Percentiles rank a stretch among this genome's conserved stretches.
phyloP scores from a whole-genome alignment of 805 yeast genomes.

The Brettanomyces custersianus region DNA sequence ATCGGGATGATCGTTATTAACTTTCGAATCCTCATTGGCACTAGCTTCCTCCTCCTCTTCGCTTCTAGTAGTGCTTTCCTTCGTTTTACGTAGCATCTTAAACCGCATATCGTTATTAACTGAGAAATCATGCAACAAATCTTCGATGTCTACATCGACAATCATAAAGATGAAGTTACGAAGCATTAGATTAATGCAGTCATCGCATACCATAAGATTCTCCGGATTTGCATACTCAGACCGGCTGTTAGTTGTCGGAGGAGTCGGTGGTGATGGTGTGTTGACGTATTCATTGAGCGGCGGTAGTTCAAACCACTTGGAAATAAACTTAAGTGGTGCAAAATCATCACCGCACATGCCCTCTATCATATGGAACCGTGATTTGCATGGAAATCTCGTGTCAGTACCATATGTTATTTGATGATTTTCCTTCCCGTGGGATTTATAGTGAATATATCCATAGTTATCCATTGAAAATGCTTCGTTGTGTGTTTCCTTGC shows the following conservation, averaged over 20 bases:
- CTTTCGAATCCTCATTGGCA: too few relatives aligned
- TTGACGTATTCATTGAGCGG: constrained; percentile 26
- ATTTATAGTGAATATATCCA: constrained; percentile 18
- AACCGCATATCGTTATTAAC: constrained; percentile 5
- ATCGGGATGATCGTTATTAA: too few relatives aligned
- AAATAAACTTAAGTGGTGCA: constrained; percentile 18
- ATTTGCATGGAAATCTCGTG: constrained; percentile 22
- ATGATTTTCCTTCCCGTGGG: constrained; percentile 4
- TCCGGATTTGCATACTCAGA: too few relatives aligned
- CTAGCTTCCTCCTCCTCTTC: too few relatives aligned
- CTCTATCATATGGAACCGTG: constrained; percentile 20
- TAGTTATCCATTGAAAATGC: constrained; percentile 21
- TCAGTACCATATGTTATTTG: constrained; percentile 5
- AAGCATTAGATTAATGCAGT: constrained; percentile 16
- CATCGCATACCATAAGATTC: constrained; percentile 22
- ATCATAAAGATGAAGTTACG: constrained; percentile 23
- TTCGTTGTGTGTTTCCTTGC: constrained; percentile 14
- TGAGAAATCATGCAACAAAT: constrained; percentile 6
- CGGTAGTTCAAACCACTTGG: constrained; percentile 29
- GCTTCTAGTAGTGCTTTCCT: too few relatives aligned
- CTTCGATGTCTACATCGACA: constrained; percentile 22
- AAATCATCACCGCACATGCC: constrained; percentile 19
- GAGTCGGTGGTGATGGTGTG: constrained; percentile 27
- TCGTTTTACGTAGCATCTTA: neutral
- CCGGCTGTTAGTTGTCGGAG: constrained; percentile 22